Evolutionary conservation across 2,329 filamentous ascomycete genomes (phyloP).

Genomic region (Claviceps humidiphila): DNA sequence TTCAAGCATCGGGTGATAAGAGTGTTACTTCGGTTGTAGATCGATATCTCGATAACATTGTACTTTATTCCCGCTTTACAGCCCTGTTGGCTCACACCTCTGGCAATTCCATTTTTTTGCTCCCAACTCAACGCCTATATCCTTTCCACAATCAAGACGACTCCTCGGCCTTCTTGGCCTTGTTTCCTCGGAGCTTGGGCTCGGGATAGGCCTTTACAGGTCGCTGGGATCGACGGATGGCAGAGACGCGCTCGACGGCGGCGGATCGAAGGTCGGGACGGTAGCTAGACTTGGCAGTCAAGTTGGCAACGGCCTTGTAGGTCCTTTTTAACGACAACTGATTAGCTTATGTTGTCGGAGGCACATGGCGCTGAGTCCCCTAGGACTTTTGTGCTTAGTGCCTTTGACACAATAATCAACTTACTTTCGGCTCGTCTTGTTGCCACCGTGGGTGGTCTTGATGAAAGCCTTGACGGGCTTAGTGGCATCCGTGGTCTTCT

Average conservation of each 20-base stretch:
- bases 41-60: background rate
- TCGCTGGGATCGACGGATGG: conserved; percentile 68
- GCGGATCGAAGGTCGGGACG: conserved; percentile 61
- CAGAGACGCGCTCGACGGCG: conserved; percentile 77
- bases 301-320: conserved; percentile 78
- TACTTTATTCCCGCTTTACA: background rate
- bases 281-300: conserved; percentile 75
- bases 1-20: background rate
- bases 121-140: background rate
- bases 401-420: conserved; percentile 3
- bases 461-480: conserved; percentile 57
- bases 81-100: background rate
- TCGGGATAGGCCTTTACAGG: conserved; percentile 62
- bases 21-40: background rate
- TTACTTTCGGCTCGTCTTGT: conserved; percentile 62
- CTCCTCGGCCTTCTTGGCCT: conserved; percentile 58
- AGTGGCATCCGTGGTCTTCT: conserved; percentile 62
- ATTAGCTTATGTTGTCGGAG: background rate
- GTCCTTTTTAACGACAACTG: conserved; percentile 41
- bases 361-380: conserved; percentile 10
- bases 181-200: conserved; percentile 64
- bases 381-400: background rate
- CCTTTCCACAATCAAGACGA: conserved; percentile 16
- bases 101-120: background rate
- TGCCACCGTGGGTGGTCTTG: conserved; percentile 55